These are phyloP conservation scores for Fusarium sarcochroum DNA, from an alignment of 2,329 filamentous ascomycete genomes.

Conservation along the genomic window DNA sequence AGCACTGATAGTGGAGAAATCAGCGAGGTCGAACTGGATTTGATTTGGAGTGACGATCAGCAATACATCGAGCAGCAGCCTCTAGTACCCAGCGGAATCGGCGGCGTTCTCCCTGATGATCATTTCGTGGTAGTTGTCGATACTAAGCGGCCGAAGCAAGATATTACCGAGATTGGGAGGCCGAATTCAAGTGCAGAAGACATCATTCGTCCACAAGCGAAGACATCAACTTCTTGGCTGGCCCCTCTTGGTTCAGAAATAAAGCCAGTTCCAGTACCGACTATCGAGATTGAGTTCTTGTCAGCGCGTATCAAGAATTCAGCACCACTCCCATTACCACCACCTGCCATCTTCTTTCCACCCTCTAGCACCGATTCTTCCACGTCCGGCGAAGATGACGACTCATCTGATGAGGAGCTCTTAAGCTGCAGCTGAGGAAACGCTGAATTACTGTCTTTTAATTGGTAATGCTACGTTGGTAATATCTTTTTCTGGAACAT, in stretches of 20 bases:
- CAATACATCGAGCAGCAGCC: slow-evolving; percentile 55
- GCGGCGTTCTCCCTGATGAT: slow-evolving; percentile 71
- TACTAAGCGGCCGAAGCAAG: slow-evolving; percentile 59
- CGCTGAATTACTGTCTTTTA: too few species aligned
- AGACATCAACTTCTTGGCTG: slow-evolving; percentile 58
- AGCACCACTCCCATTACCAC: neutral
- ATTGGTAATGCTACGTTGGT: too few species aligned
- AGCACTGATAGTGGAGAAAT: slow-evolving; percentile 54
- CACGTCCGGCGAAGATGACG: neutral
- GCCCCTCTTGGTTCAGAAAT: slow-evolving; percentile 6
- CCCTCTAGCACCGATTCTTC: neutral
- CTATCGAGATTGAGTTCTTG: slow-evolving; percentile 61
- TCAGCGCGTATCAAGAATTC: neutral
- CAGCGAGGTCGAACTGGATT: slow-evolving; percentile 58
- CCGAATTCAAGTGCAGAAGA: slow-evolving; percentile 54
- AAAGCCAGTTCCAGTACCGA: neutral
- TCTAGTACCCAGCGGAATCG: slow-evolving; percentile 70
- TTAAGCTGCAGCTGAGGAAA: too few species aligned
- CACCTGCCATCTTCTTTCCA: neutral
- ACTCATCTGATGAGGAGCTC: neutral
- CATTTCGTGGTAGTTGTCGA: slow-evolving; percentile 71
- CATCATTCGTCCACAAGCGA: slow-evolving; percentile 58
- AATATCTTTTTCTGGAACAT: too few species aligned
- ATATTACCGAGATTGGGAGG: slow-evolving; percentile 20
- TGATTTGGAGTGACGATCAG: slow-evolving; percentile 60